Evolutionary conservation across 805 yeast genomes (phyloP).

Genomic region (Maudiozyma serrabonitensis): DNA sequence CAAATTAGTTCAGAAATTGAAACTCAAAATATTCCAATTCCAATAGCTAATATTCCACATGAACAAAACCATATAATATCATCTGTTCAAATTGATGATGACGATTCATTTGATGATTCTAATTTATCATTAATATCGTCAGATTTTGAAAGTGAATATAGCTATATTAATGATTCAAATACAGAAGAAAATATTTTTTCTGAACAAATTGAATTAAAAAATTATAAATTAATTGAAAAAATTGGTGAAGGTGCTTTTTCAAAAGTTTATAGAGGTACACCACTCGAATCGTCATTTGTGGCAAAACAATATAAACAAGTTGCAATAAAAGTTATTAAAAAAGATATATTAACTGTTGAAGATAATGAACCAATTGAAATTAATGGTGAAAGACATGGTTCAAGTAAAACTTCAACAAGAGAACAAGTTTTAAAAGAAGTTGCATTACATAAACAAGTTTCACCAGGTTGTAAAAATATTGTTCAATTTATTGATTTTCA

Average conservation of each 20-base stretch:
- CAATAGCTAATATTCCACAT: not conserved
- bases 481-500: constrained; percentile 57
- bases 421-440: constrained; percentile 75
- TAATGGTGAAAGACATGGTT: constrained; percentile 7
- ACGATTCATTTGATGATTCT: not conserved
- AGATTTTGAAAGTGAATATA: not conserved
- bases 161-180: not conserved
- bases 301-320: constrained; percentile 23
- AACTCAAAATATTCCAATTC: not conserved
- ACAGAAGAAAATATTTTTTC: constrained; percentile 9
- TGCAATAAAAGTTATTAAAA: constrained; percentile 54
- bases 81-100: no score
- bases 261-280: constrained; percentile 55
- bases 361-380: not conserved
- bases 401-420: constrained; percentile 14
- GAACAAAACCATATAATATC: no score
- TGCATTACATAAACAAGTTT: constrained; percentile 51
- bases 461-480: constrained; percentile 43
- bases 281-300: constrained; percentile 8
- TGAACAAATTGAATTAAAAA: constrained; percentile 30
- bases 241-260: constrained; percentile 84
- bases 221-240: constrained; percentile 35
- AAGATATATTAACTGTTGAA: constrained; percentile 38
- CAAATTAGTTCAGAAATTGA: not conserved
- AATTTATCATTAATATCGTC: constrained; percentile 1